Percentiles rank a stretch among this genome's conserved stretches.
phyloP scores from a whole-genome alignment of 176 grass and related monocot genomes.

The Calamus simplicifolius region DNA sequence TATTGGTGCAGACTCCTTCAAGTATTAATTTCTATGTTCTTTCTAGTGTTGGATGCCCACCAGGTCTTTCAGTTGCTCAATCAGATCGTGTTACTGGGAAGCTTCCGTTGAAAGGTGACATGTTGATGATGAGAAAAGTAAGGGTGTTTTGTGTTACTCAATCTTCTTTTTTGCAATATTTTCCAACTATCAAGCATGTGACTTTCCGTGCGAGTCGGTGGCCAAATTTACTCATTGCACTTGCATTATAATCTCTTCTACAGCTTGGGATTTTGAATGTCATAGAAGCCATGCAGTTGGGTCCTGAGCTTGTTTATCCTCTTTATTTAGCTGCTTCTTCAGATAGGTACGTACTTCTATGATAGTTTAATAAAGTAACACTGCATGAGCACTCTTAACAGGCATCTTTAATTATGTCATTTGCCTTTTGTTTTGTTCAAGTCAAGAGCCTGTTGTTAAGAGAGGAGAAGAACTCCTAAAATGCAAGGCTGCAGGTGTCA shows the following conservation, averaged over 20 bases:
- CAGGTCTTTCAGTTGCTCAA: slow-evolving; percentile 73
- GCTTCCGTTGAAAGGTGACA: slow-evolving; percentile 59
- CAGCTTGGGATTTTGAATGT: slow-evolving; percentile 93
- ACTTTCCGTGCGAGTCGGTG: too few relatives aligned
- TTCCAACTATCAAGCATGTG: too few relatives aligned
- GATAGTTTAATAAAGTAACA: too few relatives aligned
- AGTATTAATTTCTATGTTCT: neutral
- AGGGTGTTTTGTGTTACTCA: neutral
- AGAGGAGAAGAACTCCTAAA: slow-evolving; percentile 81
- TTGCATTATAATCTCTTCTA: slow-evolving; percentile 1
- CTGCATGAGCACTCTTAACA: neutral
- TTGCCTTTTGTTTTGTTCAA: slow-evolving; percentile 32
- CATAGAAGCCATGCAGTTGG: slow-evolving; percentile 76
- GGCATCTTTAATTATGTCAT: slow-evolving; percentile 14
- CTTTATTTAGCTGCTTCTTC: slow-evolving; percentile 76
- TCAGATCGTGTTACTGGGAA: slow-evolving; percentile 79
- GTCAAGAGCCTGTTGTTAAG: slow-evolving; percentile 84
- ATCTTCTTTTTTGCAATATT: too few relatives aligned
- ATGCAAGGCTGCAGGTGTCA: slow-evolving; percentile 54
- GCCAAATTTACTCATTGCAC: too few relatives aligned
- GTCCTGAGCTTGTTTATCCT: slow-evolving; percentile 66
- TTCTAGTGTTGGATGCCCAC: slow-evolving; percentile 52
- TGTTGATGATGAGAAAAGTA: slow-evolving; percentile 70
- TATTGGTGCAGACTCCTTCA: too few relatives aligned
- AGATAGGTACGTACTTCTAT: slow-evolving; percentile 52